Evolutionary conservation across 2,329 filamentous ascomycete species (phyloP).

Genomic region (Xylaria hypoxylon): DNA sequence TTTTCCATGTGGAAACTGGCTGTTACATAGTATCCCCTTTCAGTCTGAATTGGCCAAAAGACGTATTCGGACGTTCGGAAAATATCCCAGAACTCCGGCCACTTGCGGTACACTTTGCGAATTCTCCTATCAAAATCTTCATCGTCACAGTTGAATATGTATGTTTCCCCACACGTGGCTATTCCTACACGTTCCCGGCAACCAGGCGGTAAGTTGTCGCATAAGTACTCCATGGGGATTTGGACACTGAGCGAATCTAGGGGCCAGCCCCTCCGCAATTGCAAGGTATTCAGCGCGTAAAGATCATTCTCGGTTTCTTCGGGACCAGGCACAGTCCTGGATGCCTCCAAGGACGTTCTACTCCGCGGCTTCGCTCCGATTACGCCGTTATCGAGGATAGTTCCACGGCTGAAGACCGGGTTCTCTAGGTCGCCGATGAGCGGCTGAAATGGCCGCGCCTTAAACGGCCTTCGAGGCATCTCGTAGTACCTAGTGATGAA

Average conservation of each 20-base stretch:
- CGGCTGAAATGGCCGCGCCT: not conserved
- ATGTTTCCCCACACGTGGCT: constrained; percentile 8
- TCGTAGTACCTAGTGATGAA: not conserved
- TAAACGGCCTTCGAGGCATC: constrained; percentile 14
- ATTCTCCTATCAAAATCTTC: constrained; percentile 1
- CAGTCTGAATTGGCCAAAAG: constrained; percentile 36
- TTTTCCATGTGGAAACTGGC: constrained; percentile 28
- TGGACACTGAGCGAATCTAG: constrained; percentile 25
- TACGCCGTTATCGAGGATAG: constrained; percentile 36
- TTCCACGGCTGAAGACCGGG: constrained; percentile 23
- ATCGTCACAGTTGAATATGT: constrained; percentile 23
- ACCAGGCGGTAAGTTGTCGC: constrained; percentile 18
- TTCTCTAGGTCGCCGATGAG: constrained; percentile 1
- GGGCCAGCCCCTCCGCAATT: constrained; percentile 19
- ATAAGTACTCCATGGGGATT: constrained; percentile 17
- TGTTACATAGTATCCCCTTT: constrained; percentile 33
- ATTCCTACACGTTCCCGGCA: constrained; percentile 1
- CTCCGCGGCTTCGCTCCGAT: constrained; percentile 25
- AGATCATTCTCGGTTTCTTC: constrained; percentile 19
- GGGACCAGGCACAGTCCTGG: not conserved
- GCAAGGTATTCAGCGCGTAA: constrained; percentile 37
- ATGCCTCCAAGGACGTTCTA: not conserved
- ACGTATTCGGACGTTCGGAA: constrained; percentile 28
- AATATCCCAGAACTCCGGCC: constrained; percentile 20
- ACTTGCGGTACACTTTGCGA: not conserved